Evolutionary conservation across 2,329 filamentous ascomycete genomes (phyloP).

Genomic region (Alternaria ethzedia): DNA sequence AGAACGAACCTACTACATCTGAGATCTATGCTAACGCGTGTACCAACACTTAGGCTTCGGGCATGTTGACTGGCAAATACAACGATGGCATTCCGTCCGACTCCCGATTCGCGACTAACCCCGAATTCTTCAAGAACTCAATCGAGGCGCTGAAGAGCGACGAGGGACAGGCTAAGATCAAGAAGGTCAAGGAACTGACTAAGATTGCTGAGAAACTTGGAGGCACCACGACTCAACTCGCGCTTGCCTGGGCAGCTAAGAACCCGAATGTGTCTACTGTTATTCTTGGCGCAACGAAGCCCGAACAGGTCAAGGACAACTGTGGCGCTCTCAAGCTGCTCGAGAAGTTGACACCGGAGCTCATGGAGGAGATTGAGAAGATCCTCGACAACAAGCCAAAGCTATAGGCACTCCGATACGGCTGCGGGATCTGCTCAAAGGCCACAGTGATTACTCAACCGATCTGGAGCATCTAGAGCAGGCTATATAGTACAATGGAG

Average conservation of each 20-base stretch:
- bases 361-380: slow-evolving; percentile 50
- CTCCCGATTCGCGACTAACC: slow-evolving; percentile 66
- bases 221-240: slow-evolving; percentile 58
- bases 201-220: slow-evolving; percentile 58
- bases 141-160: slow-evolving; percentile 59
- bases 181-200: slow-evolving; percentile 64
- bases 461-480: not conserved
- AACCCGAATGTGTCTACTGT: slow-evolving; percentile 65
- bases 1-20: not conserved
- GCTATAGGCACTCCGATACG: slow-evolving; percentile 29
- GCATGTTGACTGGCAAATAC: slow-evolving; percentile 68
- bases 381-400: slow-evolving; percentile 52
- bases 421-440: not conserved
- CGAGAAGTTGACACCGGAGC: slow-evolving; percentile 47
- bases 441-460: not conserved
- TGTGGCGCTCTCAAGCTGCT: slow-evolving; percentile 54
- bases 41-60: slow-evolving; percentile 48
- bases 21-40: not conserved
- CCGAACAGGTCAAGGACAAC: slow-evolving; percentile 58
- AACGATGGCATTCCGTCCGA: slow-evolving; percentile 67
- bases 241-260: slow-evolving; percentile 66
- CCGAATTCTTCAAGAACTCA: slow-evolving; percentile 63
- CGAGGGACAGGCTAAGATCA: slow-evolving; percentile 61
- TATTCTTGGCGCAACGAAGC: slow-evolving; percentile 62
- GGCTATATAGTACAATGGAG: not conserved